Evolutionary conservation across 1,284 basidiomycete genomes (phyloP).

Genomic region (Rhodotorula sp.): DNA sequence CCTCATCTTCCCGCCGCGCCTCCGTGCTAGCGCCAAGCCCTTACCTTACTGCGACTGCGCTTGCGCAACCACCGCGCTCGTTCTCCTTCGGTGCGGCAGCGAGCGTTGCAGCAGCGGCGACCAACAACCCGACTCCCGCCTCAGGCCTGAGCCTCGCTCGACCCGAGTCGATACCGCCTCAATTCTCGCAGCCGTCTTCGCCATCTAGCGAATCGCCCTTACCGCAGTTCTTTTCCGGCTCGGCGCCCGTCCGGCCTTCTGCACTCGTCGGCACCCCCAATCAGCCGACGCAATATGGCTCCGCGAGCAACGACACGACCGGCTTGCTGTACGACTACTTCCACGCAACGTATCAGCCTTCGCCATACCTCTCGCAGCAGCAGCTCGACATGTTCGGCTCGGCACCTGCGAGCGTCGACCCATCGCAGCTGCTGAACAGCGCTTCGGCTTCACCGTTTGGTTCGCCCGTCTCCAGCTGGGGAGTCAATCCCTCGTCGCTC

Average conservation of each 20-base stretch:
- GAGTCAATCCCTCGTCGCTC: conserved; percentile 4
- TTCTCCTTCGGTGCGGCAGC: conserved; percentile 28
- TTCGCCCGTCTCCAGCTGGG: conserved; percentile 26
- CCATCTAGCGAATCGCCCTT: conserved; percentile 13
- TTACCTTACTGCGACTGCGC: conserved; percentile 31
- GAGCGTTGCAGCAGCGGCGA: background rate
- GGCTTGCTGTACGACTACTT: conserved; percentile 39
- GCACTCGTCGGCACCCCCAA: conserved; percentile 15
- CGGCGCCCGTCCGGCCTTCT: conserved; percentile 14
- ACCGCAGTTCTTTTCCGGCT: conserved; percentile 17
- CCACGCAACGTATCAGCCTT: conserved; percentile 11
- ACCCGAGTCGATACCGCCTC: conserved; percentile 10
- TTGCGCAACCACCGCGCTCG: conserved; percentile 18
- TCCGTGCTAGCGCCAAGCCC: conserved; percentile 18
- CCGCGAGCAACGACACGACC: conserved; percentile 13
- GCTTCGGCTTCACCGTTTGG: conserved; percentile 19
- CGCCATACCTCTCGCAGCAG: conserved; percentile 17
- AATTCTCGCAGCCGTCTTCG: conserved; percentile 15
- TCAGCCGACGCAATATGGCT: conserved; percentile 13
- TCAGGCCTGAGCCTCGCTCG: conserved; percentile 37
- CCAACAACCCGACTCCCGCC: conserved; percentile 8
- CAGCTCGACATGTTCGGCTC: conserved; percentile 20
- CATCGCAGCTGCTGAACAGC: conserved; percentile 25
- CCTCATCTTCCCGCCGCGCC: conserved; percentile 12
- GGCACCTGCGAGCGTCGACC: conserved; percentile 34